Conservation (phyloP, 129 eudicot genomes). For the Rutidosis leptorrhynchoides region DNA sequence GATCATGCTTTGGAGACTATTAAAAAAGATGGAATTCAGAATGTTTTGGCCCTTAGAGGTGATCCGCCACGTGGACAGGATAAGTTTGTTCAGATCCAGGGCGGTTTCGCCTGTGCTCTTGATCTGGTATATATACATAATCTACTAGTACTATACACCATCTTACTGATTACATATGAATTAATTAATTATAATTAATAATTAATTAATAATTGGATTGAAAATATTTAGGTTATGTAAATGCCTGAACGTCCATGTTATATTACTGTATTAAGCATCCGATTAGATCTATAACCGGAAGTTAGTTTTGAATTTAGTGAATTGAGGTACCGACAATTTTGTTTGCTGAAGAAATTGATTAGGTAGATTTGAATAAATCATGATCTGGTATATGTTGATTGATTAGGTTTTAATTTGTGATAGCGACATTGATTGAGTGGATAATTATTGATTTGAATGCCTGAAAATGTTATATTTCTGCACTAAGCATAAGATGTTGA, state of each 20-base stretch:
- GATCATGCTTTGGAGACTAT: slow-evolving; percentile 81
- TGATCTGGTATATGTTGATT: background rate
- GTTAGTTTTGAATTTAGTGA: background rate
- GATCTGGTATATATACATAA: slow-evolving; percentile 53
- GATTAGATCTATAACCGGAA: background rate
- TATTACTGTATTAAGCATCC: background rate
- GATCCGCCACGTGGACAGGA: slow-evolving; percentile 99
- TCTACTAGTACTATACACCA: no score
- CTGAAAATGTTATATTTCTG: no score
- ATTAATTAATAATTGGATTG: no score
- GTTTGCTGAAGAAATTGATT: background rate
- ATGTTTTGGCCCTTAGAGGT: slow-evolving; percentile 90
- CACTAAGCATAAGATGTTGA: background rate
- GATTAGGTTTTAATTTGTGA: background rate
- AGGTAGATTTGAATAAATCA: background rate
- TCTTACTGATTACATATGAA: background rate
- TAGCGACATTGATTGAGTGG: background rate
- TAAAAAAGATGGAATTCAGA: slow-evolving; percentile 78
- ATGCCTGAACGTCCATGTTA: background rate
- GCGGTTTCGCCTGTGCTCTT: slow-evolving; percentile 95
- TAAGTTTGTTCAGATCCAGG: slow-evolving; percentile 85
- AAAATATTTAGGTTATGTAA: background rate
- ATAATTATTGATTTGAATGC: background rate
- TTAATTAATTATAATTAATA: no score
- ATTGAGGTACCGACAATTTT: background rate